Evolutionary conservation across 108 stramenopile genomes (phyloP), one percentile per base, ranked within the genome.

Genomic region (Stephanodiscus triporus): DNA sequence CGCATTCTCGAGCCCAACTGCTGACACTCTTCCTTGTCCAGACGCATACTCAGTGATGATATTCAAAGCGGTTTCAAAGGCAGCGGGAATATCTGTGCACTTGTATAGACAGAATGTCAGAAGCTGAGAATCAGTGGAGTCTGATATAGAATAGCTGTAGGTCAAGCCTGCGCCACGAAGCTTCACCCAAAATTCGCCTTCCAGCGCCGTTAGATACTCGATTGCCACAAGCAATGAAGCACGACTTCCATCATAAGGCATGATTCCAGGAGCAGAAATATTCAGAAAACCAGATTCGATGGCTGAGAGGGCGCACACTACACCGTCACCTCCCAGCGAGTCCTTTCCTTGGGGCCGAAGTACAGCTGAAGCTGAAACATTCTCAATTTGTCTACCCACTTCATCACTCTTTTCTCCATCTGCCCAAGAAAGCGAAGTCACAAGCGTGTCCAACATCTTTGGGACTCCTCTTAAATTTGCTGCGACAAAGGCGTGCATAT

Each of bases 141-240:
- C 73, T 29, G 73, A 63, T 14, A 79, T 74, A 5, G 82, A 83
- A 13, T 75, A 78, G 17, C 68, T 62, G 48, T 83, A 83, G 0
- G 77, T 78, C 51, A 83, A 59, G 32, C 82, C 82, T 40, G 82
- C 82, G 38, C 82, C 82, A 5, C 82, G 64, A 2, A 83, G 63
- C 58, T 83, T 83, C 3, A 83, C 68, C 82, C 82, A 83, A 63
- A 83, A 83, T 68, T 79, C 82, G 59, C 82, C 82, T 50, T 83
- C 82, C 38, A 83, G 60, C 13, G 82, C 82, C 0, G 76, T 83
- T 20, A 83, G 63, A 54, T 83, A 83, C 51, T 83, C 82, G 51
- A 83, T 75, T 14, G 82, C 82, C 16, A 83, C 82, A 42, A 73
- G 69, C 54, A 83, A 56, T 9, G 82, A 50, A 4, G 82, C 77